Conservation (phyloP, 202 grass and related monocot species). For the Cymbopogon flexuosus region DNA sequence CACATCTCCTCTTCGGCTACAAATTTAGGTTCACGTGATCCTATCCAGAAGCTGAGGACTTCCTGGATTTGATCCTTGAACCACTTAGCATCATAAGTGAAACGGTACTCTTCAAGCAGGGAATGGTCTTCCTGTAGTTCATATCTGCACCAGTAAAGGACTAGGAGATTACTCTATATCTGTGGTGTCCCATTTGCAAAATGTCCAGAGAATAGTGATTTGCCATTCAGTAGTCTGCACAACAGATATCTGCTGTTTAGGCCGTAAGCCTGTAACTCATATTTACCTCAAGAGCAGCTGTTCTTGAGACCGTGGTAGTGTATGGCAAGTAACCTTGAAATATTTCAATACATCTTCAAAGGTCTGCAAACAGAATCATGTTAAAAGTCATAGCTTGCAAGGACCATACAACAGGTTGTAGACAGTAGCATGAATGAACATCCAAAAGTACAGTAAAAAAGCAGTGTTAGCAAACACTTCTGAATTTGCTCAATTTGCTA, state of each 20-base stretch:
- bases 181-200: not conserved
- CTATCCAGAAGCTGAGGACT: slow-evolving; percentile 53
- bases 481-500: not conserved
- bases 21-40: slow-evolving; percentile 55
- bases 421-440: slow-evolving; percentile 16
- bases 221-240: not conserved
- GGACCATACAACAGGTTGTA: not conserved
- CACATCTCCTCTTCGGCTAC: slow-evolving; percentile 58
- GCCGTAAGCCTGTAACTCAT: not conserved
- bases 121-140: slow-evolving; percentile 74
- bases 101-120: slow-evolving; percentile 59
- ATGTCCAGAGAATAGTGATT: not conserved
- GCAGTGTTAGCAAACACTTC: not conserved
- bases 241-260: slow-evolving; percentile 14
- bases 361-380: slow-evolving; percentile 43
- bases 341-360: slow-evolving; percentile 72
- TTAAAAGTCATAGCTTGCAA: not conserved
- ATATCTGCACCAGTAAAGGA: slow-evolving; percentile 53
- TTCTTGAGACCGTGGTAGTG: slow-evolving; percentile 50
- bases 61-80: slow-evolving; percentile 54
- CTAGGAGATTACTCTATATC: not conserved
- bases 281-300: slow-evolving; percentile 70
- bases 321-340: slow-evolving; percentile 57
- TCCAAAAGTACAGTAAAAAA: not conserved
- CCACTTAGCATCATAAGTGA: slow-evolving; percentile 63